Base-by-base conservation (phyloP, 345 rosid genomes). In the Capsella bursapastoris region DNA sequence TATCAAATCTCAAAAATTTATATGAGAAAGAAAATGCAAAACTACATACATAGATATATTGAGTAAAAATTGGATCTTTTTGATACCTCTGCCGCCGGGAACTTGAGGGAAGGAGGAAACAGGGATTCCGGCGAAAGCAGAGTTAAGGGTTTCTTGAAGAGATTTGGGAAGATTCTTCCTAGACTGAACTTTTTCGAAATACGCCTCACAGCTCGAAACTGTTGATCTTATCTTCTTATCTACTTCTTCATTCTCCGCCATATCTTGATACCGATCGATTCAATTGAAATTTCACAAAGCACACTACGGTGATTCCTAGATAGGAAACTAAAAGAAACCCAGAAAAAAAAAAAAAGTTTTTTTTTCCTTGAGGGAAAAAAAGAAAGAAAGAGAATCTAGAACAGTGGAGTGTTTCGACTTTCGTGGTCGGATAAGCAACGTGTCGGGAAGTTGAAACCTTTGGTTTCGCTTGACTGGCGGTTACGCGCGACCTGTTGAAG, bases 31-130 rank as follows among this genome's bases (percentile, higher is more conserved):
- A 6, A 32, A 32, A 32, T 32, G 35, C 35, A 8, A 38, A 38
- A 38, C 41, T 38, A 38, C 2, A 38, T 8, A 38, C 41, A 38
- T 38, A 38, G 41, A 1, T 11, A 38, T 38, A 41, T 41, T 11
- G 45, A 10, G 45, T 32, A 68, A 16, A 53, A 37, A 49, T 7
- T 45, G 40, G 59, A 70, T 2, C 0, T 34, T 34, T 34, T 0
- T 6, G 2, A 0, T 61, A 90, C 96, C 98, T 90, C 82, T 84
- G 70, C 92, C 98, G 10, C 87, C 83, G 29, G 94, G 86, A 29
- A 89, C 94, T 77, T 73, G 85, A 9, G 94, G 98, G 82, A 91
- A 93, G 32, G 94, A 86, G 31, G 92, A 88, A 32, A 85, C 93
- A 0, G 92, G 98, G 48, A 93, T 84, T 34, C 81, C 82, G 5